Conservation (phyloP, 1,284 basidiomycete species). For the Coniferiporia weirii region DNA sequence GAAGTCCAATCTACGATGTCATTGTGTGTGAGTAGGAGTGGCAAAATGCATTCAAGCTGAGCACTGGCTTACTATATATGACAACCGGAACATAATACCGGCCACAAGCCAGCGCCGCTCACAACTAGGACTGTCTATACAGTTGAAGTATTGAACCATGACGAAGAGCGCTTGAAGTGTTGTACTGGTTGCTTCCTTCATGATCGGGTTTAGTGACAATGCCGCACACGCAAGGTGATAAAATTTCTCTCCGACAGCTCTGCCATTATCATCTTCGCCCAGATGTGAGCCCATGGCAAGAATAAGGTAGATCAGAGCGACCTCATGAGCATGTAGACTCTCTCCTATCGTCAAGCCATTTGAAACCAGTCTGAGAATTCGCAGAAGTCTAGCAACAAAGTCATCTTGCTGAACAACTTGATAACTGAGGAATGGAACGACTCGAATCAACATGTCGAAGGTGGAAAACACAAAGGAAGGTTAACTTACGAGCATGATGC, state of each 20-base stretch:
- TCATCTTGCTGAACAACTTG: slow-evolving; percentile 6
- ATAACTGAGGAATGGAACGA: slow-evolving; percentile 2
- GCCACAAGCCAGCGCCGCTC: slow-evolving; percentile 45
- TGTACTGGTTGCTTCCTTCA: slow-evolving; percentile 39
- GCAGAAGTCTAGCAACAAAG: slow-evolving; percentile 4
- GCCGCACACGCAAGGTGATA: slow-evolving; percentile 42
- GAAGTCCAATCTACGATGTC: slow-evolving; percentile 41
- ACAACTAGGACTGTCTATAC: slow-evolving; percentile 36
- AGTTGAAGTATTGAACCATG: slow-evolving; percentile 39
- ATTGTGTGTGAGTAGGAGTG: not conserved
- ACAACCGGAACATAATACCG: slow-evolving; percentile 39
- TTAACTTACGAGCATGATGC: slow-evolving; percentile 46
- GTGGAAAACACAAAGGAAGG: not conserved
- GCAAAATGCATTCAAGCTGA: not conserved
- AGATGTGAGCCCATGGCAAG: slow-evolving; percentile 41
- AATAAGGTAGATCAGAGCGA: slow-evolving; percentile 46
- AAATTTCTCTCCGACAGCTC: slow-evolving; percentile 34
- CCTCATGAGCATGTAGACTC: slow-evolving; percentile 38
- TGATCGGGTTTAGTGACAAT: slow-evolving; percentile 39
- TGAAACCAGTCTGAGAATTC: slow-evolving; percentile 3
- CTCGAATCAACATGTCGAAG: not conserved
- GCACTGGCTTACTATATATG: slow-evolving; percentile 37
- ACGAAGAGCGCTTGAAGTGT: slow-evolving; percentile 47
- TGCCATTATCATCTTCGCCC: slow-evolving; percentile 31
- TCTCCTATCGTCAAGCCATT: slow-evolving; percentile 25